Conservation (phyloP, 2,329 filamentous ascomycete species). For the Paraconiothyrium sp. region DNA sequence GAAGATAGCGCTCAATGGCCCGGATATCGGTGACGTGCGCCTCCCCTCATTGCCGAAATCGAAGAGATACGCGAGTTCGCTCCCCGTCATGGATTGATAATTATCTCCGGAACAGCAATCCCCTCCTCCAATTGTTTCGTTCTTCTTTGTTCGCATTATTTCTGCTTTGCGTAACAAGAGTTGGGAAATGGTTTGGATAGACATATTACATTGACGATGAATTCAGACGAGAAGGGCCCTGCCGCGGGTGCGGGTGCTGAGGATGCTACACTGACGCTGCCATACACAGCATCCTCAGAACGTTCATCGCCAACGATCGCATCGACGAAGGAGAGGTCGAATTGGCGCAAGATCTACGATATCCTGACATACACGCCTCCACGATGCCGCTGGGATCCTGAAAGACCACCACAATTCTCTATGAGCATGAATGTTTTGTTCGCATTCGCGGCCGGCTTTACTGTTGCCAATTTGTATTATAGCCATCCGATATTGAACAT, state of each 20-base stretch:
- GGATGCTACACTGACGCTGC: neutral
- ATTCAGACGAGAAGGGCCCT: neutral
- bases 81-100: conserved; percentile 8
- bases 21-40: neutral
- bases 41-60: conserved; percentile 4
- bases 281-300: neutral
- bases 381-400: conserved; percentile 73
- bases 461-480: conserved; percentile 84
- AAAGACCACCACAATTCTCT: conserved; percentile 73
- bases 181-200: conserved; percentile 7
- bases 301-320: neutral
- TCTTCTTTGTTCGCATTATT: neutral
- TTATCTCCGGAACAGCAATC: neutral
- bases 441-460: conserved; percentile 73
- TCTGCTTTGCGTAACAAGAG: neutral
- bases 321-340: neutral
- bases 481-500: conserved; percentile 82
- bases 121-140: neutral
- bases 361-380: conserved; percentile 68
- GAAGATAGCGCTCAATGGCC: neutral
- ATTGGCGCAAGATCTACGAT: conserved; percentile 33
- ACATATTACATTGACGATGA: neutral
- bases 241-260: neutral
- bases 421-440: conserved; percentile 76
- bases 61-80: neutral